Base-by-base conservation (phyloP, 75 land plant genomes). In the Sequoiadendron giganteum region DNA sequence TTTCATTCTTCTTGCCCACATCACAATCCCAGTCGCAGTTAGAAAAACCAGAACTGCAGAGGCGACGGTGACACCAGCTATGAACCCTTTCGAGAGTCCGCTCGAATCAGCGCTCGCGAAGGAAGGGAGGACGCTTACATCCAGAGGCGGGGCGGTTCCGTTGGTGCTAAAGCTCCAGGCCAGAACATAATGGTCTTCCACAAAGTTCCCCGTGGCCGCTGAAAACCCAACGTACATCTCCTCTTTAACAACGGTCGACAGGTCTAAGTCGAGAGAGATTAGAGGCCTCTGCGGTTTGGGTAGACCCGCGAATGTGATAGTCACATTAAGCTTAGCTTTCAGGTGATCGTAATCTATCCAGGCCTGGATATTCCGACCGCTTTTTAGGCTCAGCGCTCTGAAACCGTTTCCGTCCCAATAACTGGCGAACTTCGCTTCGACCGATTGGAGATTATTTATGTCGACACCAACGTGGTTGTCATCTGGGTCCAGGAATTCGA, bases 201-300 rank as follows among this genome's bases (percentile, higher is more conserved):
- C 40, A 0, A 90, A 86, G 3, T 84, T 43, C 18, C 97, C 96
- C 0, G 93, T 93, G 0, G 96, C 85, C 0, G 92, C 83, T 2
- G 96, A 92, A 86, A 96, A 96, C 10, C 97, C 97, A 13, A 96
- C 95, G 55, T 88, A 96, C 92, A 94, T 92, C 2, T 38, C 43
- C 16, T 92, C 87, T 5, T 72, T 11, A 10, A 93, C 5, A 10
- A 94, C 48, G 0, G 87, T 42, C 2, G 93, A 91, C 72, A 96
- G 91, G 75, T 95, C 92, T 3, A 86, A 4, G 14, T 32, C 3
- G 32, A 84, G 42, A 5, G 96, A 92, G 75, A 90, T 56, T 6
- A 93, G 91, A 0, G 93, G 92, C 2, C 0, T 72, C 5, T 28
- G 30, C n/a, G 96, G 96, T 56, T 86, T 92, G 15, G 54, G 6